Evolutionary conservation across 768 basidiomycete species (phyloP).

Genomic region (Russula ochroleuca): DNA sequence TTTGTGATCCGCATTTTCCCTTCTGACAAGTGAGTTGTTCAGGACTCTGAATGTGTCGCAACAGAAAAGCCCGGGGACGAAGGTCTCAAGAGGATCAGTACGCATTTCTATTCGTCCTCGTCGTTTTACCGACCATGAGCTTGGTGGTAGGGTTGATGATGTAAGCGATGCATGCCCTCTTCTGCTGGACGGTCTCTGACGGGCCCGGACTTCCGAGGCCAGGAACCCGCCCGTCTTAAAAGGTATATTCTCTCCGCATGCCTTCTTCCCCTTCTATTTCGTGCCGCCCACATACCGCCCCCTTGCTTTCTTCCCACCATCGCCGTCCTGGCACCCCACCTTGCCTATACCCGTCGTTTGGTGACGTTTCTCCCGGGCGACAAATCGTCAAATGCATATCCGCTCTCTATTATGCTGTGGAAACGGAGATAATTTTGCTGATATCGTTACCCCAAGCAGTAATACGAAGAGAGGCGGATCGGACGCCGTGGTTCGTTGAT

Average conservation of each 20-base stretch:
- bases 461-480: conserved; percentile 9
- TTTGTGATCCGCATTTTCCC: conserved; percentile 7
- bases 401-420: conserved; percentile 24
- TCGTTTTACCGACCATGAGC: background rate
- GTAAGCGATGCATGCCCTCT: conserved; percentile 9
- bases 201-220: conserved; percentile 17
- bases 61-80: conserved; percentile 11
- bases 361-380: conserved; percentile 11
- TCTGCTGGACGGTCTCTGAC: conserved; percentile 7
- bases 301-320: conserved; percentile 16
- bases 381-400: conserved; percentile 22
- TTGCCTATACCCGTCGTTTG: conserved; percentile 8
- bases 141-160: conserved; percentile 11
- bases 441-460: conserved; percentile 15
- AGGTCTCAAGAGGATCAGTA: conserved; percentile 28
- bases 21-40: background rate
- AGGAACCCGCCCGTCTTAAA: conserved; percentile 27
- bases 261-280: conserved; percentile 6
- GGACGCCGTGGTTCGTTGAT: conserved; percentile 10
- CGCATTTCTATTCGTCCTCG: conserved; percentile 24
- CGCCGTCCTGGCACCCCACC: conserved; percentile 19
- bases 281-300: conserved; percentile 5
- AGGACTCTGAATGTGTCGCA: conserved; percentile 5
- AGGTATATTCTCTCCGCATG: conserved; percentile 22
- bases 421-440: conserved; percentile 16